phyloP scores from a whole-genome alignment of 2,329 filamentous ascomycete genomes.

The Colletotrichum melonis region DNA sequence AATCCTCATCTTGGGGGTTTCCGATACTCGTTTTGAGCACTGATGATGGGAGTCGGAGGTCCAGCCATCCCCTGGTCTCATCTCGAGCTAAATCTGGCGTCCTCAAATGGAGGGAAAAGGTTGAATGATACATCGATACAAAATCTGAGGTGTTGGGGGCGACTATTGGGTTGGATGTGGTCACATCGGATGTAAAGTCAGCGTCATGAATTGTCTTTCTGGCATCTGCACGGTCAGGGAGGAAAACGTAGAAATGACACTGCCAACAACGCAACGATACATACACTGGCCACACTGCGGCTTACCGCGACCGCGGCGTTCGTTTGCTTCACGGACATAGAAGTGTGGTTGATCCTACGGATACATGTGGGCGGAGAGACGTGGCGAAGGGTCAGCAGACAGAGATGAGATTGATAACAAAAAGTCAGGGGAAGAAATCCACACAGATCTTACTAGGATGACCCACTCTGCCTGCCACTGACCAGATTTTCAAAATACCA shows the following conservation, averaged over 20 bases:
- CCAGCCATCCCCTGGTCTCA: no score
- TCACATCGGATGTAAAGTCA: neutral
- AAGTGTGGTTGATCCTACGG: no score
- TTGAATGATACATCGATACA: neutral
- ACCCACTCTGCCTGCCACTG: neutral
- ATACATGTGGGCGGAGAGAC: no score
- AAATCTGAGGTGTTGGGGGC: neutral
- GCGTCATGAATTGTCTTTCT: slow-evolving; percentile 3
- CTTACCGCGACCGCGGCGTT: neutral
- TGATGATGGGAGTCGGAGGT: no score
- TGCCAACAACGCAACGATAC: no score
- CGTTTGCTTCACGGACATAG: no score
- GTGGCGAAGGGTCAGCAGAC: neutral
- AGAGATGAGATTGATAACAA: neutral
- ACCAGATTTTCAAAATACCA: neutral
- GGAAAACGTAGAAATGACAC: neutral
- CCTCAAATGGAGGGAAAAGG: neutral
- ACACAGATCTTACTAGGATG: neutral
- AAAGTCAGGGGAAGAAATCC: neutral
- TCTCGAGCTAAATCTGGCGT: neutral
- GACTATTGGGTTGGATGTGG: neutral
- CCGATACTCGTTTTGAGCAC: no score
- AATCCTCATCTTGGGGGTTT: neutral
- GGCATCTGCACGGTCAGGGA: neutral
- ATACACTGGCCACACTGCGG: no score